Percentiles rank a stretch among this genome's conserved stretches.
Evolutionary conservation across 208 protist species (phyloP).

Genomic region (Leishmania guyanensis): DNA sequence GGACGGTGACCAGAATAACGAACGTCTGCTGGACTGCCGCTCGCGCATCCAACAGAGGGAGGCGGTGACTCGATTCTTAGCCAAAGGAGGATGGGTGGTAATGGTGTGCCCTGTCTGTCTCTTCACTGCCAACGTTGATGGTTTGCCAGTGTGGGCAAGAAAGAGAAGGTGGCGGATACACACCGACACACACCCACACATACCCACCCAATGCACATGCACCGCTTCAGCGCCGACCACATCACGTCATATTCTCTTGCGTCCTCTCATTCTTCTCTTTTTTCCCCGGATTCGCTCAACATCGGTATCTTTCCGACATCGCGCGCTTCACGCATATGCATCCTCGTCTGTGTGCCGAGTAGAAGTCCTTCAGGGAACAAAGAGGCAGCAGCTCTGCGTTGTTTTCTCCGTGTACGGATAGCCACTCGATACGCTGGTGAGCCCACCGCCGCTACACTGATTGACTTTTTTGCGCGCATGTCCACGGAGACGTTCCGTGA

Average conservation of each 20-base stretch:
- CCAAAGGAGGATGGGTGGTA: not conserved
- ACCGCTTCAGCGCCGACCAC: not conserved
- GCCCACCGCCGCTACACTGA: not conserved
- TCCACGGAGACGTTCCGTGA: slow-evolving; percentile 75
- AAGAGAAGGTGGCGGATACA: not conserved
- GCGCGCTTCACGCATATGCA: not conserved
- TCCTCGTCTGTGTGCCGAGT: not conserved
- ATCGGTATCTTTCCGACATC: not conserved
- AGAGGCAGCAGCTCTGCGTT: not conserved
- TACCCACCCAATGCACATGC: not conserved
- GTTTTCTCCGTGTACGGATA: not conserved
- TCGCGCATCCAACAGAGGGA: not conserved
- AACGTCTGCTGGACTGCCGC: not conserved
- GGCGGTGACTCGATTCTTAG: not conserved
- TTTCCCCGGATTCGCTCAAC: not conserved
- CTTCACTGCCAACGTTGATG: not conserved
- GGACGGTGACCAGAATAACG: not conserved
- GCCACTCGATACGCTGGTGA: not conserved
- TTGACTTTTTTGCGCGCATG: slow-evolving; percentile 13
- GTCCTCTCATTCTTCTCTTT: not conserved
- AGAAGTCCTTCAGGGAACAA: not conserved
- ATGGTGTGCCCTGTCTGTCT: not conserved
- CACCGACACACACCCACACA: no score
- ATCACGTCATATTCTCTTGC: not conserved
- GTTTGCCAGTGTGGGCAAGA: not conserved